Conservation (phyloP, 2,329 filamentous ascomycete species). For the Paradendryphiella salina region DNA sequence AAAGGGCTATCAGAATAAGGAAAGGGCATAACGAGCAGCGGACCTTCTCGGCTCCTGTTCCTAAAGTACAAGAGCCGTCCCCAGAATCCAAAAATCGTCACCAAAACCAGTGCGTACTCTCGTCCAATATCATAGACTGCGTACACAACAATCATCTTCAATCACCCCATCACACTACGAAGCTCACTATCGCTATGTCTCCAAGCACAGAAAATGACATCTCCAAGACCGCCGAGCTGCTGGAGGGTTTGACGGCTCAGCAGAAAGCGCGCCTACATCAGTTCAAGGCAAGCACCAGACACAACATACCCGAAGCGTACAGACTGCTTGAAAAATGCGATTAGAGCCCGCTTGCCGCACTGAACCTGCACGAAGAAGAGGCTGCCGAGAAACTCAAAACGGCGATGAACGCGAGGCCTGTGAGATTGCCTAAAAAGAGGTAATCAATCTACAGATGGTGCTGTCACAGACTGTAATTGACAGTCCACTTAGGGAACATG, state of each 20-base stretch:
- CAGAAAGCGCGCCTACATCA: not conserved
- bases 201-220: not conserved
- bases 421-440: not conserved
- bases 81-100: not conserved
- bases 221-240: not conserved
- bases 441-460: not conserved
- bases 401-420: not conserved
- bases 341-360: not conserved
- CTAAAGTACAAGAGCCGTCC: not conserved
- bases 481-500: too few species aligned
- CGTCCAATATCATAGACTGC: not conserved
- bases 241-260: not conserved
- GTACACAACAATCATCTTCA: not conserved
- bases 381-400: not conserved
- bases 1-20: not conserved
- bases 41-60: not conserved
- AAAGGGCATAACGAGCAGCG: not conserved
- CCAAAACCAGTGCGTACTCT: not conserved
- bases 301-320: not conserved
- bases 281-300: not conserved
- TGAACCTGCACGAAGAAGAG: not conserved
- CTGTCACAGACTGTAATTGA: too few species aligned
- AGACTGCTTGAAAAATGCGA: not conserved
- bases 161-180: not conserved
- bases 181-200: not conserved